Conservation (phyloP, 2,329 filamentous ascomycete species). For the Pseudocercospora ulei region DNA sequence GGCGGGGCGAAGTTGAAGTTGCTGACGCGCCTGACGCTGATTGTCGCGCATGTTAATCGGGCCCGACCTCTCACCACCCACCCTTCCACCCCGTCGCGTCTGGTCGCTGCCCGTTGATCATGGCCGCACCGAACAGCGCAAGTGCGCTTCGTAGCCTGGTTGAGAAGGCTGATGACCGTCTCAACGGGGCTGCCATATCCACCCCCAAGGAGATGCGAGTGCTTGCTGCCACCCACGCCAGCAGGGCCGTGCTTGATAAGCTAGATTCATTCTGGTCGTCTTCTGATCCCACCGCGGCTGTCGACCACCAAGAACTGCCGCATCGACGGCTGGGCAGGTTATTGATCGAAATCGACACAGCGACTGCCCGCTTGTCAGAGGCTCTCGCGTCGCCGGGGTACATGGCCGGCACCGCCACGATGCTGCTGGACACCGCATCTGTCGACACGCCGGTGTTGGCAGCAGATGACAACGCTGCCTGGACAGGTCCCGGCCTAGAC, state of each 20-base stretch:
- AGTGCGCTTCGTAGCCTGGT: conserved; percentile 18
- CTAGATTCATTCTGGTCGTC: conserved; percentile 8
- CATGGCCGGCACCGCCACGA: background rate
- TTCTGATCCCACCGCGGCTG: background rate
- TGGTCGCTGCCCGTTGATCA: no score
- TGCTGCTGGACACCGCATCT: background rate
- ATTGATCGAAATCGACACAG: conserved; percentile 6
- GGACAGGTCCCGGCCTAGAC: background rate
- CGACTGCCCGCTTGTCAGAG: conserved; percentile 2
- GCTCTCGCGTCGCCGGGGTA: background rate
- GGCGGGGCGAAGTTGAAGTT: no score
- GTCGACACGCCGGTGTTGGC: background rate
- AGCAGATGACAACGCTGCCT: background rate
- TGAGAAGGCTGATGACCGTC: conserved; percentile 18
- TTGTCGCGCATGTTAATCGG: no score
- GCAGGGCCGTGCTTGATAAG: conserved; percentile 10
- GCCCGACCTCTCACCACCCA: no score
- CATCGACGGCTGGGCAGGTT: background rate
- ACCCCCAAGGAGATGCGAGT: conserved; percentile 11
- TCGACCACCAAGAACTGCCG: background rate
- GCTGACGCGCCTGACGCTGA: no score
- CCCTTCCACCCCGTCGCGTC: no score
- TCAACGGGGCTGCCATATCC: conserved; percentile 10
- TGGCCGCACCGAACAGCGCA: conserved; percentile 13
- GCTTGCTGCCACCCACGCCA: conserved; percentile 8